These are phyloP conservation scores for Candida sojae DNA, from an alignment of 1,139 yeast species.

Conservation along the genomic window DNA sequence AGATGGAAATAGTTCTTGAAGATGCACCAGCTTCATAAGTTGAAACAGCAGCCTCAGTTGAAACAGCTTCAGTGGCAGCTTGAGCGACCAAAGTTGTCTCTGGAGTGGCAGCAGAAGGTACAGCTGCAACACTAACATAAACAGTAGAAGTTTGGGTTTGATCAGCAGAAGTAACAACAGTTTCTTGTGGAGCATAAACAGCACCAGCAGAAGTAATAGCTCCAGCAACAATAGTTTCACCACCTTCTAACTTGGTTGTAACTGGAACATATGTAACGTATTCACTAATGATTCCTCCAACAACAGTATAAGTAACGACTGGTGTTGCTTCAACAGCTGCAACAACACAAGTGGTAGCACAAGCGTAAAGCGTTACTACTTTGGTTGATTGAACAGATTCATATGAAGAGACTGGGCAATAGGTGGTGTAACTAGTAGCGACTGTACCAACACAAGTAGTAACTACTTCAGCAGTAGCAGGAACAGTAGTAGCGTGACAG, in stretches of 20 bases:
- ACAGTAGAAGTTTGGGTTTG: conserved; percentile 4
- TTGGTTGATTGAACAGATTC: conserved; percentile 7
- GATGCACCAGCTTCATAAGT: conserved; percentile 24
- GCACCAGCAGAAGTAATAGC: conserved; percentile 13
- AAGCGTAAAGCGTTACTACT: conserved; percentile 19
- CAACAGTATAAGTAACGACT: conserved; percentile 21
- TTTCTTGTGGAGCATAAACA: conserved; percentile 2
- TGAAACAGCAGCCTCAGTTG: conserved; percentile 24
- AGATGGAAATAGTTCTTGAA: conserved; percentile 24
- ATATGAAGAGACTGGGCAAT: conserved; percentile 26
- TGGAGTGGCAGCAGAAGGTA: neutral
- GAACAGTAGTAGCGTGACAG: conserved; percentile 31
- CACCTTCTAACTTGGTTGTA: neutral
- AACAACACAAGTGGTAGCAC: neutral
- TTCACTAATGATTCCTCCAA: neutral
- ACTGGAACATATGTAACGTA: conserved; percentile 3
- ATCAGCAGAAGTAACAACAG: conserved; percentile 1
- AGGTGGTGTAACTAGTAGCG: conserved; percentile 20
- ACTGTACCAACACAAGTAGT: conserved; percentile 30
- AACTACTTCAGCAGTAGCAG: conserved; percentile 29
- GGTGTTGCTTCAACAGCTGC: conserved; percentile 13
- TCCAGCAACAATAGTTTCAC: neutral
- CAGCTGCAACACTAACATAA: conserved; percentile 4
- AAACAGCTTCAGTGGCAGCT: conserved; percentile 27
- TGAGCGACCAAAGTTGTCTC: conserved; percentile 10